A percentile compares a stretch with the other conserved stretches of the same genome.
These are phyloP conservation scores for Fusarium pseudoanthophilum DNA, from an alignment of 2,329 filamentous ascomycete genomes.

Conservation along the genomic window DNA sequence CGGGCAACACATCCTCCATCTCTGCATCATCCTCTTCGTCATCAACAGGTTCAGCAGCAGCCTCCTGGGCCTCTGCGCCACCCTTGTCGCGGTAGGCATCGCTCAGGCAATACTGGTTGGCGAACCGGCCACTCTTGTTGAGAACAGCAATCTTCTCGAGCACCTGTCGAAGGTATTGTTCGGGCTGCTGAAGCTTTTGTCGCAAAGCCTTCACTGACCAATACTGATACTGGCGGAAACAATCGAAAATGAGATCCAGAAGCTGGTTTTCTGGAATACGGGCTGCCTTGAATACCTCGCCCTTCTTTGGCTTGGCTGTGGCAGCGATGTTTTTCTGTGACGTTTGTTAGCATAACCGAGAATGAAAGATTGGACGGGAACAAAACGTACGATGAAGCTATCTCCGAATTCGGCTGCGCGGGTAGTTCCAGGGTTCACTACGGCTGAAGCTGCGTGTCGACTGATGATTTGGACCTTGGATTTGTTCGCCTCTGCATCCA, in stretches of 20 bases:
- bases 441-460: constrained; percentile 60
- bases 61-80: constrained; percentile 60
- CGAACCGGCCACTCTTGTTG: constrained; percentile 84
- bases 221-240: constrained; percentile 87
- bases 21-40: constrained; percentile 73
- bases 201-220: constrained; percentile 94
- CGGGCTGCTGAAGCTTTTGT: constrained; percentile 81
- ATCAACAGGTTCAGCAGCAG: constrained; percentile 66
- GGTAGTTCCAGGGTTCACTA: constrained; percentile 65
- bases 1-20: constrained; percentile 79
- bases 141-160: constrained; percentile 85
- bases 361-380: neutral
- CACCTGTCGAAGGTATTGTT: constrained; percentile 89
- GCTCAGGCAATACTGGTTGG: constrained; percentile 86
- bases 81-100: constrained; percentile 60
- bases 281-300: constrained; percentile 81
- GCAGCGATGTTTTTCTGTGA: constrained; percentile 63
- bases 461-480: constrained; percentile 63
- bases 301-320: constrained; percentile 67
- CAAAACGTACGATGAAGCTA: constrained; percentile 67
- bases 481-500: constrained; percentile 61
- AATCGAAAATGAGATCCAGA: constrained; percentile 83
- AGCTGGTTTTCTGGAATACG: constrained; percentile 92
- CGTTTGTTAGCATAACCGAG: constrained; percentile 33
- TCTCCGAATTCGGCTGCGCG: constrained; percentile 53